phyloP scores from a whole-genome alignment of 441 rosid genomes.

The Jatropha podagrica region DNA sequence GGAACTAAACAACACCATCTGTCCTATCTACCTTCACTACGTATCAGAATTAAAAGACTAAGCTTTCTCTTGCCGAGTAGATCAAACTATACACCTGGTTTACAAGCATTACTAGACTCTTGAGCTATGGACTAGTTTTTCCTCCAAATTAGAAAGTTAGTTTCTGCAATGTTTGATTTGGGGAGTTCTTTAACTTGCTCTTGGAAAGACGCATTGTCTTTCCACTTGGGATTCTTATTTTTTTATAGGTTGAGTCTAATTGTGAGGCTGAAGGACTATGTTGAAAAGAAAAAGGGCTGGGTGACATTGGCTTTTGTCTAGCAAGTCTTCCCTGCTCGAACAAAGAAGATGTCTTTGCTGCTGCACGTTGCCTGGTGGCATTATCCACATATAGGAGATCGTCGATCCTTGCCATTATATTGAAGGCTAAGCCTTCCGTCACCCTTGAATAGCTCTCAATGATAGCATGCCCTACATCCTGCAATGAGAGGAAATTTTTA shows the following conservation, averaged over 20 bases:
- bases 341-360: slow-evolving; percentile 38
- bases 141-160: slow-evolving; percentile 28
- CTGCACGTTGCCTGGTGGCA: slow-evolving; percentile 52
- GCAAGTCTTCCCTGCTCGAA: slow-evolving; percentile 21
- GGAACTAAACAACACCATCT: background rate
- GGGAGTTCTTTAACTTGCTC: slow-evolving; percentile 22
- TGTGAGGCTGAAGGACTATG: slow-evolving; percentile 31
- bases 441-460: slow-evolving; percentile 95
- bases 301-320: slow-evolving; percentile 19
- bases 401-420: slow-evolving; percentile 77
- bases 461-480: slow-evolving; percentile 92
- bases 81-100: background rate
- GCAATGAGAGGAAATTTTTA: slow-evolving; percentile 17
- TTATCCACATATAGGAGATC: slow-evolving; percentile 91
- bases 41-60: background rate
- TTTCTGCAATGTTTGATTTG: slow-evolving; percentile 30
- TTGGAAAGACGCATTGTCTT: slow-evolving; percentile 1
- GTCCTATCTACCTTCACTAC: background rate
- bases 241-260: slow-evolving; percentile 16
- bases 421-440: slow-evolving; percentile 87
- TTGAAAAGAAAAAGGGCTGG: slow-evolving; percentile 26
- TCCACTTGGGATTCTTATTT: slow-evolving; percentile 9
- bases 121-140: background rate
- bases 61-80: background rate
- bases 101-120: background rate